These are phyloP conservation scores for Pilaira anomala DNA, from an alignment of 192 early-diverging fungal genomes.

Conservation along the genomic window DNA sequence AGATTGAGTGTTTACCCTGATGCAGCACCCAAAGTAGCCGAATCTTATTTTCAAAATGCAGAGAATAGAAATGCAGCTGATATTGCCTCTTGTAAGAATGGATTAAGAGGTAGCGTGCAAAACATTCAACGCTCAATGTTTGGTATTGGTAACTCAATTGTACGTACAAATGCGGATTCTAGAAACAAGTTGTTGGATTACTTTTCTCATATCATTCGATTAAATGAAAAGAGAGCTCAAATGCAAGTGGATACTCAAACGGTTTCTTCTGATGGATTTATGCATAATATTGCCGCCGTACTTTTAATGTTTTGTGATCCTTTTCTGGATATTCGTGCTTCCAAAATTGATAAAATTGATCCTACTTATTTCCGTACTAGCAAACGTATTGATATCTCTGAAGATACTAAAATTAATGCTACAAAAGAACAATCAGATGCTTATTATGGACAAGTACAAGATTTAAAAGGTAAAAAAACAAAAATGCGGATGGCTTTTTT, in stretches of 20 bases:
- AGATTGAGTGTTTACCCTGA: constrained; percentile 49
- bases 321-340: constrained; percentile 71
- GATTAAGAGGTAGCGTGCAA: constrained; percentile 59
- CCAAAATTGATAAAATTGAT: constrained; percentile 77
- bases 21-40: constrained; percentile 47
- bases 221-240: constrained; percentile 69
- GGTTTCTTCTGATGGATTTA: constrained; percentile 84
- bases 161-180: constrained; percentile 59
- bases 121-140: constrained; percentile 47
- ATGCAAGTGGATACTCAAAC: constrained; percentile 76
- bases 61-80: constrained; percentile 51
- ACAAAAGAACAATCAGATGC: constrained; percentile 64
- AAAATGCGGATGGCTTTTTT: neutral
- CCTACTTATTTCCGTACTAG: constrained; percentile 62
- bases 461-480: constrained; percentile 1
- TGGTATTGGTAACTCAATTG: constrained; percentile 58
- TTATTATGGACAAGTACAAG: constrained; percentile 41
- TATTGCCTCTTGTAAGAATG: constrained; percentile 49
- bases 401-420: constrained; percentile 79
- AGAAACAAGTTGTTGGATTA: constrained; percentile 63
- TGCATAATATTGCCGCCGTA: constrained; percentile 69
- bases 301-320: constrained; percentile 78
- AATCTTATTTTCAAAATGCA: constrained; percentile 48
- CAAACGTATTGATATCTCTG: constrained; percentile 56
- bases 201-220: constrained; percentile 57